A percentile compares a stretch with the other conserved stretches of the same genome.
Evolutionary conservation across 176 grass and related monocot genomes (phyloP).

Genomic region (Aegilops sharonensis): DNA sequence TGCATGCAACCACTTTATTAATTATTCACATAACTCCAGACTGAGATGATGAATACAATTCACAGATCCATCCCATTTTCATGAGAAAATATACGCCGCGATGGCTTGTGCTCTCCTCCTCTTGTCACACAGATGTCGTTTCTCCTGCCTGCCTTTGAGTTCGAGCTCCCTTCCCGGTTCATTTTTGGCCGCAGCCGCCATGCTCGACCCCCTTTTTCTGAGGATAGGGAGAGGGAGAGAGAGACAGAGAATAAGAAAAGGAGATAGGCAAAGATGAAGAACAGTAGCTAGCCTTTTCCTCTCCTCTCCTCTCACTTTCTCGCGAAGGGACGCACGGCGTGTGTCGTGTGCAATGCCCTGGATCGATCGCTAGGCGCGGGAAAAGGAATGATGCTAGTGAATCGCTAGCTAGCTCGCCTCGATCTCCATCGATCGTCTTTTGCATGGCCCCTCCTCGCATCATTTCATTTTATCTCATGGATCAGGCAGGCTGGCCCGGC

Average conservation of each 20-base stretch:
- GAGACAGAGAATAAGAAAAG: background rate
- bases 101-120: background rate
- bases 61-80: background rate
- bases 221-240: background rate
- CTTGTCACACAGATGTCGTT: background rate
- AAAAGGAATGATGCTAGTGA: constrained; percentile 26
- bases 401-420: constrained; percentile 14
- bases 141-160: background rate
- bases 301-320: constrained; percentile 4
- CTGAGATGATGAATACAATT: background rate
- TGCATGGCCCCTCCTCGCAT: constrained; percentile 21
- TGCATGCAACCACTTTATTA: too few relatives aligned
- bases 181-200: constrained; percentile 10
- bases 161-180: background rate
- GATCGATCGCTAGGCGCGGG: background rate
- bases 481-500: background rate
- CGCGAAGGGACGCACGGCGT: background rate
- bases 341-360: constrained; percentile 2
- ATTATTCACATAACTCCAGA: too few relatives aligned
- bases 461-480: background rate
- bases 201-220: constrained; percentile 5
- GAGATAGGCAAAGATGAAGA: constrained; percentile 19
- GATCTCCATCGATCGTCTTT: constrained; percentile 24
- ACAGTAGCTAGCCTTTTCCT: constrained; percentile 48
- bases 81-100: background rate